These are phyloP conservation scores for Malania oleifera DNA, from an alignment of 164 flowering plant genomes.

Conservation along the genomic window DNA sequence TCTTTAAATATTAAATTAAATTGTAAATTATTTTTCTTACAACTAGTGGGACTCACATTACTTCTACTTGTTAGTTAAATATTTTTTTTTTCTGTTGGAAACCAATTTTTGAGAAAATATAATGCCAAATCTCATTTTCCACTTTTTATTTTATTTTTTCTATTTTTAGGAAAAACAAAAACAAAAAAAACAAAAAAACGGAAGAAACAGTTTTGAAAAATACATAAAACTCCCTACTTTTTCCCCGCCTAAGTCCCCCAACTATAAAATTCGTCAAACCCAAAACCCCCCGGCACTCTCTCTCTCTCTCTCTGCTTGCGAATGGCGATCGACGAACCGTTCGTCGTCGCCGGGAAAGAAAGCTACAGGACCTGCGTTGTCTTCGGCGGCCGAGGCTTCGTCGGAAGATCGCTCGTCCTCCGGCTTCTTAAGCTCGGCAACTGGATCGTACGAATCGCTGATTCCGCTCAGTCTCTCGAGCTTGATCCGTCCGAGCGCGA, in stretches of 20 bases:
- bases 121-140: no score
- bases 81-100: no score
- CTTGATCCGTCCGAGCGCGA: slow-evolving; percentile 35
- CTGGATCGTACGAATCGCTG: slow-evolving; percentile 86
- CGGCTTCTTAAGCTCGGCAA: slow-evolving; percentile 46
- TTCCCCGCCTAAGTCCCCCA: not conserved
- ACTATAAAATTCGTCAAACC: no score
- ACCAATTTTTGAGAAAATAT: no score
- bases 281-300: not conserved
- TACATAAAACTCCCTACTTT: no score
- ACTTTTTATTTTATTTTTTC: no score
- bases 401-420: slow-evolving; percentile 61
- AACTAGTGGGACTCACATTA: no score
- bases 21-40: no score
- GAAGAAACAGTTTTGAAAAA: not conserved
- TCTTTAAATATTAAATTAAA: no score
- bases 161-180: no score
- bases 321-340: slow-evolving; percentile 33
- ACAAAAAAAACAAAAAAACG: no score
- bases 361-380: slow-evolving; percentile 56
- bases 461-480: slow-evolving; percentile 36
- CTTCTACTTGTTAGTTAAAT: no score
- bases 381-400: slow-evolving; percentile 61
- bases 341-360: not conserved
- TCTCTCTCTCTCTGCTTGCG: not conserved